Evolutionary conservation across 2,329 filamentous ascomycete species (phyloP).

Genomic region (Peltaster fructicola): DNA sequence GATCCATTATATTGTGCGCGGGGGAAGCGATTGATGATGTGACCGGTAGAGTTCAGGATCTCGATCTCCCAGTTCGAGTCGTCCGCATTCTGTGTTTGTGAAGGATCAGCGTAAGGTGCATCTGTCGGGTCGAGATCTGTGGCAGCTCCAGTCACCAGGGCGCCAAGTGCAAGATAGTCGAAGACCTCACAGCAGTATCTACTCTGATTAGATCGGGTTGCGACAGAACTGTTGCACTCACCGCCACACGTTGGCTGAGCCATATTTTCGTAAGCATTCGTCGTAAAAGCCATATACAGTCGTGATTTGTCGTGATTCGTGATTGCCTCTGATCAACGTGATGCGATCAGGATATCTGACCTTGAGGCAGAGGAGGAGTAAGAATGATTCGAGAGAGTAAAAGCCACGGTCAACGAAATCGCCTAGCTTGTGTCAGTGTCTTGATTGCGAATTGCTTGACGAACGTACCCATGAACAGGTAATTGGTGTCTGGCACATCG

Average conservation of each 20-base stretch:
- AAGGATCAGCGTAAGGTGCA: constrained; percentile 33
- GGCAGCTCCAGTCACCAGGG: constrained; percentile 72
- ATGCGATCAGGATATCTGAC: constrained; percentile 95
- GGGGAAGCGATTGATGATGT: constrained; percentile 56
- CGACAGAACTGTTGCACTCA: constrained; percentile 22
- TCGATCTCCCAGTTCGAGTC: constrained; percentile 71
- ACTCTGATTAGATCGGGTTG: not conserved
- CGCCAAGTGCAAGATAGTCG: constrained; percentile 83
- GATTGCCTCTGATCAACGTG: constrained; percentile 67
- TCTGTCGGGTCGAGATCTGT: constrained; percentile 44
- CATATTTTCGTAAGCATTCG: constrained; percentile 89
- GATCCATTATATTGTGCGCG: constrained; percentile 21
- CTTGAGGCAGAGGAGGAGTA: constrained; percentile 88
- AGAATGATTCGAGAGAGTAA: constrained; percentile 93
- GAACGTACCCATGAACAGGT: constrained; percentile 75
- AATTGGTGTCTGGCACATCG: constrained; percentile 88
- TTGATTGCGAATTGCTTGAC: constrained; percentile 10
- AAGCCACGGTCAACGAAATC: constrained; percentile 97
- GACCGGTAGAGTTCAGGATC: constrained; percentile 69
- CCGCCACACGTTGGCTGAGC: constrained; percentile 89
- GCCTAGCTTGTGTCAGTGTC: constrained; percentile 31
- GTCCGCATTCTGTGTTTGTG: constrained; percentile 34
- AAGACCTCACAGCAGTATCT: constrained; percentile 87
- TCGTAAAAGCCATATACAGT: constrained; percentile 98
- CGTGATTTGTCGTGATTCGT: constrained; percentile 87